phyloP scores from a whole-genome alignment of 163 green algal species.

The Chlamydomonas reinhardtii region DNA sequence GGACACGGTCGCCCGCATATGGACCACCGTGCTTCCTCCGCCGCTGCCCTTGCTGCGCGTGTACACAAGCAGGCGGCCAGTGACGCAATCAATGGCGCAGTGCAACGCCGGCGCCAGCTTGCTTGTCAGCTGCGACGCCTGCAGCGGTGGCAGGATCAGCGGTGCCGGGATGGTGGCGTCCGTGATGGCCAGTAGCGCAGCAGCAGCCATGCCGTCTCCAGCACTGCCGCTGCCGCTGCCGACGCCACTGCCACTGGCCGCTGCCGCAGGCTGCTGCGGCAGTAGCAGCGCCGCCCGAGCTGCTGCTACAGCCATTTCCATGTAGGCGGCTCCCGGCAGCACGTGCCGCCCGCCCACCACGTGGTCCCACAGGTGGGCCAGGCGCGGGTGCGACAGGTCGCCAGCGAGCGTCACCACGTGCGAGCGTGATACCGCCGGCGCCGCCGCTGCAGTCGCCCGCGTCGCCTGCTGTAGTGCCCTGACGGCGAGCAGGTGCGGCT shows the following conservation, averaged over 20 bases:
- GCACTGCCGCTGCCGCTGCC: not conserved
- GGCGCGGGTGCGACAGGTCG: slow-evolving; percentile 31
- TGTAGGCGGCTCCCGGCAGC: slow-evolving; percentile 81
- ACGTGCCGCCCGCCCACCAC: slow-evolving; percentile 62
- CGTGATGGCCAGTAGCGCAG: slow-evolving; percentile 13
- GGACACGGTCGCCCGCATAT: slow-evolving; percentile 12
- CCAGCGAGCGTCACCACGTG: slow-evolving; percentile 34
- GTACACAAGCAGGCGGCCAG: slow-evolving; percentile 48
- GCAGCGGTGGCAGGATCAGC: slow-evolving; percentile 63
- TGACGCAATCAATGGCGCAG: slow-evolving; percentile 32
- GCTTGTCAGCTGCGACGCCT: not conserved
- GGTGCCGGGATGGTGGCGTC: slow-evolving; percentile 66
- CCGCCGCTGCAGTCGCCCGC: not conserved
- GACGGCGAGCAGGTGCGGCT: not conserved
- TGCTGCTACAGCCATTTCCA: slow-evolving; percentile 66
- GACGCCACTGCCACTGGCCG: too few relatives aligned
- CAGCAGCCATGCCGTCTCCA: too few relatives aligned
- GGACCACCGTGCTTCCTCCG: not conserved
- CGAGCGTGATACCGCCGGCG: too few relatives aligned
- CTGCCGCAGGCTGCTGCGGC: not conserved
- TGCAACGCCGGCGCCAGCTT: slow-evolving; percentile 6
- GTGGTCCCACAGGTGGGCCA: slow-evolving; percentile 78
- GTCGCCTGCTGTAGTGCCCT: not conserved
- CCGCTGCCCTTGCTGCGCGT: not conserved
- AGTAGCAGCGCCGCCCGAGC: slow-evolving; percentile 28